phyloP scores from a whole-genome alignment of 305 asterid genomes.

The Solanum aculeatissimum region DNA sequence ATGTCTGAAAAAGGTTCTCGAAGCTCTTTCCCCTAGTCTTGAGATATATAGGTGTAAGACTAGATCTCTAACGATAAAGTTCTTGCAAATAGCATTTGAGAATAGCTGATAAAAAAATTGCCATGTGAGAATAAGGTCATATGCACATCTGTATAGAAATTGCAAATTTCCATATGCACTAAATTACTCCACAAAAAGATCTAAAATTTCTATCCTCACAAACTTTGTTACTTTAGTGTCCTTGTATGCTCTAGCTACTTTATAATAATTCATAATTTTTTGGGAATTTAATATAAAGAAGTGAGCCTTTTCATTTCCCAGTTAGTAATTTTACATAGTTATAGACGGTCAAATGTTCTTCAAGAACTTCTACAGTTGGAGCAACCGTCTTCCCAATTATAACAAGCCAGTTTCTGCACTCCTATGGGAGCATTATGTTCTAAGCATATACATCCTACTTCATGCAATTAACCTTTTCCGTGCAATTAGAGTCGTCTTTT shows the following conservation, averaged over 20 bases:
- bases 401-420: background rate
- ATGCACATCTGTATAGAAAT: background rate
- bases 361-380: background rate
- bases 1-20: background rate
- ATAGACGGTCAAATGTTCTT: background rate
- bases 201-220: background rate
- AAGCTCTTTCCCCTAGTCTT: background rate
- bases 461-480: background rate
- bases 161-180: background rate
- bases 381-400: background rate
- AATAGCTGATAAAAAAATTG: background rate
- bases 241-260: background rate
- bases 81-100: background rate
- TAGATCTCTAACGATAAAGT: background rate
- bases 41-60: background rate
- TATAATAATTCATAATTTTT: background rate
- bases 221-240: background rate
- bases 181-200: background rate
- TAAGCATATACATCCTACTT: background rate
- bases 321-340: background rate
- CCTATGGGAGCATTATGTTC: background rate
- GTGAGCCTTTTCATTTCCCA: background rate
- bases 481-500: background rate
- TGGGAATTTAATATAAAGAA: background rate
- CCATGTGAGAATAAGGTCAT: background rate